A percentile compares a stretch with the other conserved stretches of the same genome.
Conservation (phyloP, 2,329 filamentous ascomycete genomes). For the Trichoderma aggressivum region DNA sequence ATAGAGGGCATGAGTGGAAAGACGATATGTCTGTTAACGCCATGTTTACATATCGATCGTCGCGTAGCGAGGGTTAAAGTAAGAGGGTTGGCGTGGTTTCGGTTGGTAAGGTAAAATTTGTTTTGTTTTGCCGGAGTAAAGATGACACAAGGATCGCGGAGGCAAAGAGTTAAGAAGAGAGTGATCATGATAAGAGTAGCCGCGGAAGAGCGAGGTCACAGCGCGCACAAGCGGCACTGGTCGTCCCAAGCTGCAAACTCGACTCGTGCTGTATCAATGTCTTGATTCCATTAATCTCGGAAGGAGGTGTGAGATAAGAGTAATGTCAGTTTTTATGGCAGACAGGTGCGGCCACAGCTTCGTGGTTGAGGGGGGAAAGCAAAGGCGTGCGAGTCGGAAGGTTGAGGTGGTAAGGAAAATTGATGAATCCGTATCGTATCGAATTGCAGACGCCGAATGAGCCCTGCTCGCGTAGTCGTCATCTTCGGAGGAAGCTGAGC, state of each 20-base stretch:
- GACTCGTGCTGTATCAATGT: constrained; percentile 3
- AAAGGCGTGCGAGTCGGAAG: not conserved
- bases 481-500: not conserved
- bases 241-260: not conserved
- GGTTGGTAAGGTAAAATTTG: not conserved
- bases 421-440: constrained; percentile 4
- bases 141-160: constrained; percentile 24
- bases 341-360: constrained; percentile 9
- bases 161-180: constrained; percentile 28
- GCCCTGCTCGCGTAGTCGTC: not conserved
- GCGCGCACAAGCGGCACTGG: constrained; percentile 14
- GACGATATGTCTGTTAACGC: constrained; percentile 16
- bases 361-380: not conserved
- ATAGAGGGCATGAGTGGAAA: constrained; percentile 16
- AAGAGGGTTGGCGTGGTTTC: constrained; percentile 6
- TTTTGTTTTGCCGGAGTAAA: constrained; percentile 5
- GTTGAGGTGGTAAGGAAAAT: not conserved
- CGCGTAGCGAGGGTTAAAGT: constrained; percentile 10
- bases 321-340: not conserved
- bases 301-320: not conserved
- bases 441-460: constrained; percentile 4
- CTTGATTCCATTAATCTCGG: constrained; percentile 11
- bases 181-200: constrained; percentile 25
- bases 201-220: constrained; percentile 2
- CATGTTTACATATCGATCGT: constrained; percentile 22